phyloP scores from a whole-genome alignment of 495 filamentous ascomycete species.

The Lophiotrema nucula region DNA sequence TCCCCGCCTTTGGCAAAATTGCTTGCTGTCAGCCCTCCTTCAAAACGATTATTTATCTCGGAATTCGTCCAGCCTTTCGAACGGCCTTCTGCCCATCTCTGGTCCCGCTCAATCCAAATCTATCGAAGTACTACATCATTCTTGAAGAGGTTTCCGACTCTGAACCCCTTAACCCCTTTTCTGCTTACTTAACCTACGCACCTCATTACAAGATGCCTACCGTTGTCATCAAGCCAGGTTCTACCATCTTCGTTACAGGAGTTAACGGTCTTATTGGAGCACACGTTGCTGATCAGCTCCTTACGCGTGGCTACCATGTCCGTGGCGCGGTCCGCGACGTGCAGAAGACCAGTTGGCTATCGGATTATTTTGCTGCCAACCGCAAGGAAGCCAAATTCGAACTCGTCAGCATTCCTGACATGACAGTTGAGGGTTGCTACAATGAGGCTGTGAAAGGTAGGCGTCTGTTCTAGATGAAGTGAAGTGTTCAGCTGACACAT shows the following conservation, averaged over 20 bases:
- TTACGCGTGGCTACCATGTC: slow-evolving; percentile 36
- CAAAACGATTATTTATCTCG: neutral
- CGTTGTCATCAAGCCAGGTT: slow-evolving; percentile 14
- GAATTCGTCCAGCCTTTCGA: neutral
- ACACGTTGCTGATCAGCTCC: slow-evolving; percentile 41
- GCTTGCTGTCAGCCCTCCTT: neutral
- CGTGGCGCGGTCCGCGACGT: slow-evolving; percentile 32
- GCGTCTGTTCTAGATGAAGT: neutral
- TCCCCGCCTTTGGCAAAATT: neutral
- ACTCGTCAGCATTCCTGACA: slow-evolving; percentile 22
- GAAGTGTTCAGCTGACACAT: neutral
- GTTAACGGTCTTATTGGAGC: slow-evolving; percentile 43
- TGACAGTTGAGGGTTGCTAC: slow-evolving; percentile 20
- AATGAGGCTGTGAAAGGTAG: slow-evolving; percentile 27
- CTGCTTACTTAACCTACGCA: neutral
- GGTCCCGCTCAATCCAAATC: neutral
- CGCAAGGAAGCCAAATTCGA: slow-evolving; percentile 17
- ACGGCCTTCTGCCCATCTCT: neutral
- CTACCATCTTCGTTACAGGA: slow-evolving; percentile 40
- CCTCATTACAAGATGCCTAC: slow-evolving; percentile 12
- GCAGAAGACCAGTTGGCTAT: slow-evolving; percentile 33
- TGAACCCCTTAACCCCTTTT: no score
- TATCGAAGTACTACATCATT: neutral
- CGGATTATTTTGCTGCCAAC: slow-evolving; percentile 16
- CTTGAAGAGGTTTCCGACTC: neutral